Percentiles rank a stretch among this genome's conserved stretches.
phyloP scores from a whole-genome alignment of 495 filamentous ascomycete species.

The Aspergillus heteromorphus region DNA sequence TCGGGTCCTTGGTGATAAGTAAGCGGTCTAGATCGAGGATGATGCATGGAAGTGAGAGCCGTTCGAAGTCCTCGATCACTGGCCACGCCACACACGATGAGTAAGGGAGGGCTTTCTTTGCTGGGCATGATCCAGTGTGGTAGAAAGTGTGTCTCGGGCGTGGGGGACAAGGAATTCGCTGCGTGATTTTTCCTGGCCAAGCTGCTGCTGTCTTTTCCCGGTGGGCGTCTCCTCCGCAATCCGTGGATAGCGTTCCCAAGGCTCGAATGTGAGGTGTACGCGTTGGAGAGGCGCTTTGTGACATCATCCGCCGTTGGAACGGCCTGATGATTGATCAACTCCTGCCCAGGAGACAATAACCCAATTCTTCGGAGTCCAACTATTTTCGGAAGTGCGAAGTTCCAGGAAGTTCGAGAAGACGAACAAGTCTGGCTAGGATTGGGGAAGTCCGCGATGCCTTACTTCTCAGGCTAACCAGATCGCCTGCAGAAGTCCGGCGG shows the following conservation, averaged over 20 bases:
- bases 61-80: neutral
- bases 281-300: neutral
- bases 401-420: neutral
- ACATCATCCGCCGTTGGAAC: slow-evolving; percentile 6
- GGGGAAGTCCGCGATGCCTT: neutral
- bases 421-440: neutral
- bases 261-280: slow-evolving; percentile 1
- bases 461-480: neutral
- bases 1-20: slow-evolving; percentile 8
- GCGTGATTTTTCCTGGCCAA: neutral
- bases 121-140: neutral
- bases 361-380: neutral
- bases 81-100: neutral
- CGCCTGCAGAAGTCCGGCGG: neutral
- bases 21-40: neutral
- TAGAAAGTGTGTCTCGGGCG: neutral
- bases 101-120: neutral
- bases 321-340: neutral
- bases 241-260: neutral
- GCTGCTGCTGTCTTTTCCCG: neutral
- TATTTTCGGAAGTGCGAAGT: neutral
- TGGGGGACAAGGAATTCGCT: neutral
- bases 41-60: neutral
- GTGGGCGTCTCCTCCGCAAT: neutral
- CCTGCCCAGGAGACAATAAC: neutral